Conservation (phyloP, 1,139 yeast genomes). For the Geotrichum reessii region DNA sequence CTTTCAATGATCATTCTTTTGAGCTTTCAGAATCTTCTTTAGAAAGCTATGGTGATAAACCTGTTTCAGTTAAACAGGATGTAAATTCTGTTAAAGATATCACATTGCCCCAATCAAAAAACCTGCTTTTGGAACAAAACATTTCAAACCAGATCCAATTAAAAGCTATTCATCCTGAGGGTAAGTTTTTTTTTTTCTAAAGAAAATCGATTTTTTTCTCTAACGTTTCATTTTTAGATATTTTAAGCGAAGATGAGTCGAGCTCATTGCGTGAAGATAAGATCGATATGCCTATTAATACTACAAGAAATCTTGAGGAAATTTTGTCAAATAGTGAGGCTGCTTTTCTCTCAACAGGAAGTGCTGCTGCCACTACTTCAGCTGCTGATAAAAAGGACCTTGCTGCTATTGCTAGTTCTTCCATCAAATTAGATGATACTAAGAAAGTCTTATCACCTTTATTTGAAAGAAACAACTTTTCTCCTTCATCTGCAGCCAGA, state of each 20-base stretch:
- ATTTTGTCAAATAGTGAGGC: neutral
- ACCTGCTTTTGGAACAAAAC: neutral
- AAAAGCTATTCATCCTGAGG: neutral
- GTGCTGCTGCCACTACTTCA: neutral
- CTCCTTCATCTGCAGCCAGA: neutral
- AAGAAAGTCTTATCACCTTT: neutral
- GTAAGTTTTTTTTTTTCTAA: neutral
- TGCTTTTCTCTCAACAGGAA: neutral
- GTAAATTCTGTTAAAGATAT: neutral
- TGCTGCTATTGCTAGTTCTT: neutral
- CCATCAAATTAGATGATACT: neutral
- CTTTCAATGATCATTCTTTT: neutral
- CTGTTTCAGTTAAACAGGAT: neutral
- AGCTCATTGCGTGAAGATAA: neutral
- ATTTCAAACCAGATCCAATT: neutral
- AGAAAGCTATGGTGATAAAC: neutral
- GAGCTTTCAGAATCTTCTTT: neutral
- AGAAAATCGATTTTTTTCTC: neutral
- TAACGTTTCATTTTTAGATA: neutral
- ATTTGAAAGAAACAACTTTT: neutral
- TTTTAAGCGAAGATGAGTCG: neutral
- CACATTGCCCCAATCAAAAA: neutral
- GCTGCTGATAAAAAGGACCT: neutral
- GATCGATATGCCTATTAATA: neutral
- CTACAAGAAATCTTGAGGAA: neutral